These are phyloP conservation scores for Vicia faba DNA, from an alignment of 306 rosid species.

Conservation along the genomic window DNA sequence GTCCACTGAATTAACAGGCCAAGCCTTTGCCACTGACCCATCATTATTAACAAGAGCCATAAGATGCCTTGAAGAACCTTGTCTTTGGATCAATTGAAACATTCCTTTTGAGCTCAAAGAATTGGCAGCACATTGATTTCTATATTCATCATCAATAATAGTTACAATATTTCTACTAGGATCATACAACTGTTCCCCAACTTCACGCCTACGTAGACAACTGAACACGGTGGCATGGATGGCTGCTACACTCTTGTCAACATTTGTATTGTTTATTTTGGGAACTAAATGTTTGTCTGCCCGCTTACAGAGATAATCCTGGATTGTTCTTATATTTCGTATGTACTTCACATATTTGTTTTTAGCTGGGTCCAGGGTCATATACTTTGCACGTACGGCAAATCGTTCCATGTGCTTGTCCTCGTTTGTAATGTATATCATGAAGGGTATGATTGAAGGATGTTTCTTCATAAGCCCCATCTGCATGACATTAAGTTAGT, in stretches of 20 bases:
- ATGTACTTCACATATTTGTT: conserved; percentile 95
- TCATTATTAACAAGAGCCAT: conserved; percentile 92
- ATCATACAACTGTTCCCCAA: conserved; percentile 83
- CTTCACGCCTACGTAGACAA: conserved; percentile 89
- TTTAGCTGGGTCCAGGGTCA: conserved; percentile 96
- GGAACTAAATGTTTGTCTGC: conserved; percentile 99
- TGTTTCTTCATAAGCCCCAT: conserved; percentile 99
- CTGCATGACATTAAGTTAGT: conserved; percentile 45
- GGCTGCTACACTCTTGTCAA: conserved; percentile 96
- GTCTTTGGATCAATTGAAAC: conserved; percentile 92
- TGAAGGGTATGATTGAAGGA: conserved; percentile 93
- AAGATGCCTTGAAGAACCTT: conserved; percentile 88
- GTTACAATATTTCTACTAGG: conserved; percentile 75
- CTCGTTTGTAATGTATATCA: conserved; percentile 91
- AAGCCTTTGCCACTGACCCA: conserved; percentile 95
- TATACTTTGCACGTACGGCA: conserved; percentile 98
- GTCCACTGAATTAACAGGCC: conserved; percentile 87
- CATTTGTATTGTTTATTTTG: conserved; percentile 95
- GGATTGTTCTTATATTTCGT: conserved; percentile 93
- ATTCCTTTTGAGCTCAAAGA: conserved; percentile 93
- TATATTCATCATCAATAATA: conserved; percentile 82
- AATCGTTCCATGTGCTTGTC: conserved; percentile 95
- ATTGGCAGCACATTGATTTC: conserved; percentile 89
- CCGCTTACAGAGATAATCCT: conserved; percentile 94
- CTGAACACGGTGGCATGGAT: conserved; percentile 98